phyloP scores from a whole-genome alignment of 179 eudicot genomes.

The Amaranthus tricolor region DNA sequence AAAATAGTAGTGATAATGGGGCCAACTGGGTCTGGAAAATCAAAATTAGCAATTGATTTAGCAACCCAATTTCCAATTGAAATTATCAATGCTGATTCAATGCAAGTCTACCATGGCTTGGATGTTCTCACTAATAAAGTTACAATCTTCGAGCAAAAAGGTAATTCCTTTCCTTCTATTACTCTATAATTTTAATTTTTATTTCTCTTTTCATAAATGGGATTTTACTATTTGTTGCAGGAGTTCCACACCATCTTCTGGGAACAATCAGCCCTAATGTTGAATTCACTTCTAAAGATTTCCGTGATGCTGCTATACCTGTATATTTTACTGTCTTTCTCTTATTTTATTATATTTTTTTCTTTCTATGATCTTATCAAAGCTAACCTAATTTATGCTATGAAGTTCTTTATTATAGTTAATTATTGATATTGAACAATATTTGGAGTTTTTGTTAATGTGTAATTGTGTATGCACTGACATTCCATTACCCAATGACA shows the following conservation, averaged over 20 bases:
- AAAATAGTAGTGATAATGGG: slow-evolving; percentile 84
- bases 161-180: slow-evolving; percentile 23
- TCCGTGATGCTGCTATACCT: slow-evolving; percentile 69
- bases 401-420: too few species aligned
- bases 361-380: too few species aligned
- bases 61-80: slow-evolving; percentile 74
- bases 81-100: slow-evolving; percentile 87
- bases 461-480: too few species aligned
- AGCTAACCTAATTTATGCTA: too few species aligned
- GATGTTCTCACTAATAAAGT: slow-evolving; percentile 97
- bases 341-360: neutral
- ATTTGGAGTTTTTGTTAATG: too few species aligned
- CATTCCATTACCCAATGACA: too few species aligned
- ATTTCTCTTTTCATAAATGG: neutral
- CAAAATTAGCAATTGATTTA: slow-evolving; percentile 71
- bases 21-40: slow-evolving; percentile 87
- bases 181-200: neutral
- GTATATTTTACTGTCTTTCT: slow-evolving; percentile 29
- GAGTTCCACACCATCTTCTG: slow-evolving; percentile 84
- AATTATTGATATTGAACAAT: too few species aligned
- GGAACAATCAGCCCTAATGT: slow-evolving; percentile 72
- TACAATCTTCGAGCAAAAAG: slow-evolving; percentile 66
- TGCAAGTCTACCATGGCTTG: slow-evolving; percentile 85
- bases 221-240: slow-evolving; percentile 33
- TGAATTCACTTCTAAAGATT: slow-evolving; percentile 79